phyloP scores from a whole-genome alignment of 2,329 filamentous ascomycete species.

The Diaporthe citrichinensis region DNA sequence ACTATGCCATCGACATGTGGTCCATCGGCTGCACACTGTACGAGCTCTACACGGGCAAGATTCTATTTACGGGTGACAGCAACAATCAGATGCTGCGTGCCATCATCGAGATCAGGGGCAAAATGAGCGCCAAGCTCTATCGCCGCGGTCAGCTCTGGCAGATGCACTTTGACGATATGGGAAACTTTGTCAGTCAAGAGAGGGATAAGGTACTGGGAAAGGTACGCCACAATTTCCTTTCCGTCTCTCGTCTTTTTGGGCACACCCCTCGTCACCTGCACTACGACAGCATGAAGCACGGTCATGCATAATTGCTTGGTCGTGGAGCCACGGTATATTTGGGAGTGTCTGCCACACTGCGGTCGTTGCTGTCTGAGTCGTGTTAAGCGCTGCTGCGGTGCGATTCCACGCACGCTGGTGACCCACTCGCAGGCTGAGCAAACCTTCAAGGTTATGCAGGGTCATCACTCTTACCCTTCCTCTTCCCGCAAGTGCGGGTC shows the following conservation, averaged over 20 bases:
- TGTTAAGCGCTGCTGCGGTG: conserved; percentile 31
- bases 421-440: conserved; percentile 31
- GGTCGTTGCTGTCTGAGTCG: conserved; percentile 10
- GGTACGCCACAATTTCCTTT: conserved; percentile 60
- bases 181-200: conserved; percentile 88
- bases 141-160: conserved; percentile 83
- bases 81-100: conserved; percentile 99
- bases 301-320: conserved; percentile 22
- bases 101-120: conserved; percentile 96
- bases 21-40: conserved; percentile 97
- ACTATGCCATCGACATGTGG: conserved; percentile 97
- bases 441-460: conserved; percentile 25
- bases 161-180: conserved; percentile 86
- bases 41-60: conserved; percentile 97
- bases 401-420: conserved; percentile 28
- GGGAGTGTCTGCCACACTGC: conserved; percentile 12
- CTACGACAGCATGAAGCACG: conserved; percentile 11
- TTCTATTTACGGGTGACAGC: conserved; percentile 92
- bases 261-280: conserved; percentile 31
- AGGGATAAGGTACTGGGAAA: conserved; percentile 90
- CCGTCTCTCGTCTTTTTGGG: conserved; percentile 39
- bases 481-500: conserved; percentile 4
- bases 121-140: conserved; percentile 89
- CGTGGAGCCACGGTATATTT: conserved; percentile 31
- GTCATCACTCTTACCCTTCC: conserved; percentile 7